Base-by-base conservation (phyloP, 768 basidiomycete species). In the Amyloporia xantha region DNA sequence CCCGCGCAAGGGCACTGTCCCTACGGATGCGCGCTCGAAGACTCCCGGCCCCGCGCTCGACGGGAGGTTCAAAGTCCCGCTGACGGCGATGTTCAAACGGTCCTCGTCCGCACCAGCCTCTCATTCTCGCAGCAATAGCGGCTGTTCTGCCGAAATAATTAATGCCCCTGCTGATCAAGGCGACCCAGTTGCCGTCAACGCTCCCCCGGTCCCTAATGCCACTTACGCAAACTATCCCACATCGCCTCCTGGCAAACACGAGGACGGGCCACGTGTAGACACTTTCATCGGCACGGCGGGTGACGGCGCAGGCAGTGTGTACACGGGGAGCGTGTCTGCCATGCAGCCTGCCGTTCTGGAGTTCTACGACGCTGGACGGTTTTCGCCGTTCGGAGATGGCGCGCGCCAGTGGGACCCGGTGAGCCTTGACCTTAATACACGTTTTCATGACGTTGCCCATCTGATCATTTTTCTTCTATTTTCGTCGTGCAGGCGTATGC, bases 81-180 rank as follows among this genome's bases (percentile, higher is more conserved):
- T 83, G 24, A 80, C 81, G 3, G 72, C 79, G 44, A 78, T 82
- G 79, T 80, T 77, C 69, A 82, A 73, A 62, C 81, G 84, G 45
- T 79, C 80, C 10, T 67, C 77, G 3, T 84, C 83, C 30, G 77
- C 75, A 6, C 78, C 78, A 2, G 74, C 71, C 1, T 51, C 62
- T n/a, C 64, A 59, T 41, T 45, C 49, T 25, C 58, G 52, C 21
- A 41, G 39, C 37, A 27, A 28, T 21, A 26, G 35, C 46, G 37
- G 36, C 33, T 21, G 27, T 37, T 23, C 24, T 47, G 24, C 41
- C 44, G 13, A 38, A 33, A 11, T 50, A 43, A n/a, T 42, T 43
- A n/a, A 41, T 36, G 28, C 49, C 41, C 6, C 21, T 17, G 41
- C 45, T 13, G 48, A 54, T 19, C 54, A 58, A 15, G 50, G 57